Evolutionary conservation across 108 stramenopile genomes (phyloP), one percentile per base, ranked within the genome.

Genomic region (Ochromonas danica): DNA sequence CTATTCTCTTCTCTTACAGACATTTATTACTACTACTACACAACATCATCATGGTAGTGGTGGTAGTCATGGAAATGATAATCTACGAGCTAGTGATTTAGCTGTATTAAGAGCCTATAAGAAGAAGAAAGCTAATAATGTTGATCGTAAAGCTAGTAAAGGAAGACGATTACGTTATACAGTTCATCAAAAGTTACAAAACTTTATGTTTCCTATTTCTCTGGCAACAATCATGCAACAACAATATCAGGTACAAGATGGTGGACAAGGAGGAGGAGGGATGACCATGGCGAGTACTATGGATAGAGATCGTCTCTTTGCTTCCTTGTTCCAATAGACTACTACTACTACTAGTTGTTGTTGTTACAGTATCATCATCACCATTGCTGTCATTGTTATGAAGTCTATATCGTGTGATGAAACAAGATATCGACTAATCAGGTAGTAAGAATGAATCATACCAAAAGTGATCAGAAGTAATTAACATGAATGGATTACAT

Each of bases 101-200:
- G n/a, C n/a, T n/a, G n/a, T n/a, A n/a, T n/a, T n/a, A n/a, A n/a
- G n/a, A n/a, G n/a, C n/a, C n/a, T n/a, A n/a, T n/a, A n/a, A n/a
- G n/a, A n/a, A n/a, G n/a, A n/a, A n/a, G n/a, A n/a, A n/a, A n/a
- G n/a, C n/a, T n/a, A n/a, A n/a, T n/a, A 39, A 70, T 3, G 94
- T 97, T 41, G 96, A 97, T 85, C 84, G 92, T 39, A 87, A 89
- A 74, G 96, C 96, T 2, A 93, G 92, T 81, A 97, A 97, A 79
- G 96, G 96, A 70, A 82, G 96, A 3, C 95, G 94, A 86, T 89
- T 97, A 79, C 92, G 94, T 1, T 97, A 94, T 87, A 83, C 81
- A 36, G 91, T 90, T 27, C 89, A 92, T 77, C 91, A 91, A 28
- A 97, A 95, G 79, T 77, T 97, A 61, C 92, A 93, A 63, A 94